Evolutionary conservation across 2,329 filamentous ascomycete genomes (phyloP).

Genomic region (Ceratocystis eucalypticola): DNA sequence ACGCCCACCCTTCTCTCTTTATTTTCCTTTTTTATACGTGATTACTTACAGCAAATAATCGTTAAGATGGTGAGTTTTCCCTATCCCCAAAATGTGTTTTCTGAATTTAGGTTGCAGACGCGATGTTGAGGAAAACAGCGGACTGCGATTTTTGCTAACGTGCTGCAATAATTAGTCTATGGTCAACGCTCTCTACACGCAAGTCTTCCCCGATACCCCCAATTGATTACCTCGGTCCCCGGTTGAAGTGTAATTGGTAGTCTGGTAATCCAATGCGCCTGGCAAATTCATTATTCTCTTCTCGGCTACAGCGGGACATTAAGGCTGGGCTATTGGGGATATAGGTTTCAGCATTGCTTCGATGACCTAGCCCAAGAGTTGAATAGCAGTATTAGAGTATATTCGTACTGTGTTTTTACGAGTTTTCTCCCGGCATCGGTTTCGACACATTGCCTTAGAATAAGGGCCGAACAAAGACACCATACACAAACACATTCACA

Average conservation of each 20-base stretch:
- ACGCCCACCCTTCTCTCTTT: neutral
- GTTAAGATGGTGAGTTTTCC: conserved; percentile 22
- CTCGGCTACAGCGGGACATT: neutral
- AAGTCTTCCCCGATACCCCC: conserved; percentile 26
- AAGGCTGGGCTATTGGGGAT: neutral
- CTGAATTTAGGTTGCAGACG: neutral
- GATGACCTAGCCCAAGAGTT: neutral
- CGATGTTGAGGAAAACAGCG: neutral
- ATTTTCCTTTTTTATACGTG: conserved; percentile 7
- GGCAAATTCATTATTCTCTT: neutral
- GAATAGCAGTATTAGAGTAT: neutral
- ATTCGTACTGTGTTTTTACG: neutral
- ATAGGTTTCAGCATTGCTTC: neutral
- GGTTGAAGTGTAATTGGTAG: neutral
- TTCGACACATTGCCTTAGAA: neutral
- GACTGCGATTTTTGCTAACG: conserved; percentile 3
- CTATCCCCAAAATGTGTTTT: conserved; percentile 23
- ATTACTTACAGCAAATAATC: conserved; percentile 6
- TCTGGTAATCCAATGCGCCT: neutral
- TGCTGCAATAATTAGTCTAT: conserved; percentile 25
- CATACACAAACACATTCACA: neutral
- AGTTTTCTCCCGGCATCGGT: neutral
- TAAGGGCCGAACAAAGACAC: neutral
- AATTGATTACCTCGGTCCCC: neutral
- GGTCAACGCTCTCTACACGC: conserved; percentile 45